Base-by-base conservation (phyloP, 2,329 filamentous ascomycete genomes). In the Endoconidiophora laricicola region DNA sequence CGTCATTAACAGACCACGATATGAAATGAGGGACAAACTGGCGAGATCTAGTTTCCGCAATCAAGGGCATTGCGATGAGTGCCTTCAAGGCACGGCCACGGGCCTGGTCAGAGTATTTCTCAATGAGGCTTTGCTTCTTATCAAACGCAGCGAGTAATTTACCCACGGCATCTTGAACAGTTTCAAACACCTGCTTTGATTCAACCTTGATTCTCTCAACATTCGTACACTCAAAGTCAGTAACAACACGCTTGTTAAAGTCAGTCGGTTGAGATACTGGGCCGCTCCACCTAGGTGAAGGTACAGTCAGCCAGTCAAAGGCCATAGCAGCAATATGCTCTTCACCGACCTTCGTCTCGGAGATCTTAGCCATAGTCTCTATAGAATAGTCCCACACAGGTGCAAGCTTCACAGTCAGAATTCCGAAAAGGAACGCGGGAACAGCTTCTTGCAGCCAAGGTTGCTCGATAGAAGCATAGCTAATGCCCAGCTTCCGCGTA, bases 361-460 rank as follows among this genome's bases (percentile, higher is more conserved):
- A 75, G 49, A 98, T 79, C 47, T 81, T 72, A 58, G 86, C 83
- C 59, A 98, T 66, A 0, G 84, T 79, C 49, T 79, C 74, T 46
- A 82, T 78, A 0, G 85, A 76, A 58, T 94, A 86, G 54, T 94
- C 85, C 85, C 90, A 95, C 4, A 93, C 70, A 36, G 86, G 86
- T 0, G 87, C 76, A 56, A 95, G 71, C 57, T 83, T 85, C 45
- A 94, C 79, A 0, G 88, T 91, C 53, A 96, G 72, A 64, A 95
- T 74, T 45, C 91, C 91, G 58, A 95, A 94, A 58, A 86, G 79
- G 59, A 88, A 96, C 0, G 77, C 73, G 0, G 88, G 84, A 26
- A 96, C 73, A 5, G 86, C 78, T 57, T 75, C 72, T 52, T 75
- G 71, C 55, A 93, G 66, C 76, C 81, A 84, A 1, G 74, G 74